Evolutionary conservation across 495 filamentous ascomycete species (phyloP).

Genomic region (Neurospora africana): DNA sequence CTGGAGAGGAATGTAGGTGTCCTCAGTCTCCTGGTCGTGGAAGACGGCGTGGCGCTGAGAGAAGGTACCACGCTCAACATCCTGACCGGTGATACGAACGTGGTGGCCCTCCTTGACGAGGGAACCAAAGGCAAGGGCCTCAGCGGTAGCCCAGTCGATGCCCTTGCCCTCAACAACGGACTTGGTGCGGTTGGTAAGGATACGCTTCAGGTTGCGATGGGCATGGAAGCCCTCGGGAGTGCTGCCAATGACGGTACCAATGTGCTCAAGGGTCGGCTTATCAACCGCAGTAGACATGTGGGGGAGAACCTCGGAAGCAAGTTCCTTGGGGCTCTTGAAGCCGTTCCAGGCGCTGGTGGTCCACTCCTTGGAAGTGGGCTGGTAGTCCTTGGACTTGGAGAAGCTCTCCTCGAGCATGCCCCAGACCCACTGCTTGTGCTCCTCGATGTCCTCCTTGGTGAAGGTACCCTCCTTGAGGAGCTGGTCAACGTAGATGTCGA

Average conservation of each 20-base stretch:
- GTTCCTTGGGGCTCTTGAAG: conserved; percentile 97
- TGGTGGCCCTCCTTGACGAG: conserved; percentile 89
- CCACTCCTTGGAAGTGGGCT: conserved; percentile 95
- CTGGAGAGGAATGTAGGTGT: conserved; percentile 86
- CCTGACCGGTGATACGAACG: conserved; percentile 93
- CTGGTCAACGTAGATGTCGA: conserved; percentile 81
- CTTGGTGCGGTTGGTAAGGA: conserved; percentile 82
- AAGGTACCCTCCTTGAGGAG: conserved; percentile 85
- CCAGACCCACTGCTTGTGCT: conserved; percentile 99
- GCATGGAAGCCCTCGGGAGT: conserved; percentile 76
- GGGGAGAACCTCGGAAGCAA: conserved; percentile 87
- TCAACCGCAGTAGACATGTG: conserved; percentile 82
- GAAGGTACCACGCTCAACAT: conserved; percentile 99
- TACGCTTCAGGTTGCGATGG: conserved; percentile 95
- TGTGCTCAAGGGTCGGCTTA: conserved; percentile 57
- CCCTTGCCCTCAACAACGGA: conserved; percentile 83
- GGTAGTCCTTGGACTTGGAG: conserved; percentile 91
- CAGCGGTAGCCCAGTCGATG: conserved; percentile 96
- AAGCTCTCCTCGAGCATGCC: conserved; percentile 97
- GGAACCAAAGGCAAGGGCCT: conserved; percentile 90
- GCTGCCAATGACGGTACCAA: conserved; percentile 64
- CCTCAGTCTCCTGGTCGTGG: conserved; percentile 90
- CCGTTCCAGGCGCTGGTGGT: conserved; percentile 96
- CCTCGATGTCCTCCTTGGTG: conserved; percentile 94
- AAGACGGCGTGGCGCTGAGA: conserved; percentile 95